phyloP scores from a whole-genome alignment of 352 stramenopile species.

The Blastocystis sp. region DNA sequence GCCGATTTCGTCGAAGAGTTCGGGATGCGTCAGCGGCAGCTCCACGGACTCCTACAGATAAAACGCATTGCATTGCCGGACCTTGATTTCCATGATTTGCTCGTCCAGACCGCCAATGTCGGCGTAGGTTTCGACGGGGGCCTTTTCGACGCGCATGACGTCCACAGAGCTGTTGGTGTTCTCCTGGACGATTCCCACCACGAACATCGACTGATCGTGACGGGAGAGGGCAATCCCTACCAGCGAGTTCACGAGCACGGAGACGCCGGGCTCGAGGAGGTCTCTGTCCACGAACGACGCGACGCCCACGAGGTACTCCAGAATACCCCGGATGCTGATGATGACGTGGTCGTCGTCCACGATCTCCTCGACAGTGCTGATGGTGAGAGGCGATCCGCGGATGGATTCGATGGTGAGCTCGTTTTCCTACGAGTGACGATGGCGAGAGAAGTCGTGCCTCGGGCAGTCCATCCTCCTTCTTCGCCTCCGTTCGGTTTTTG shows the following conservation, averaged over 20 bases:
- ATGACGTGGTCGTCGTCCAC: conserved; percentile 99
- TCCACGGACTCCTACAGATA: conserved; percentile 82
- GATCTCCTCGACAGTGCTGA: conserved; percentile 98
- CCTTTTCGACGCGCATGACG: conserved; percentile 99
- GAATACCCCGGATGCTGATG: conserved; percentile 91
- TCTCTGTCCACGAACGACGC: conserved; percentile 99
- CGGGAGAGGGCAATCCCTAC: conserved; percentile 8
- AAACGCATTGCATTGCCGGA: not conserved
- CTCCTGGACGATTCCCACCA: conserved; percentile 96
- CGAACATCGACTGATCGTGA: conserved; percentile 78
- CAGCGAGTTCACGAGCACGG: conserved; percentile 98
- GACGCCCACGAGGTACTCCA: conserved; percentile 99
- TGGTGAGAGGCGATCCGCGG: conserved; percentile 91
- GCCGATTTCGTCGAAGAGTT: conserved; percentile 98
- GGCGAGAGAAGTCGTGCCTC: conserved; percentile 2
- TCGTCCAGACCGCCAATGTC: conserved; percentile 98
- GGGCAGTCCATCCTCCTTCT: conserved; percentile 90
- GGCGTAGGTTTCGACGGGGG: conserved; percentile 95
- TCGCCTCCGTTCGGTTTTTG: conserved; percentile 98
- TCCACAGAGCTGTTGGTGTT: conserved; percentile 98
- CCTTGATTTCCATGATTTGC: conserved; percentile 90
- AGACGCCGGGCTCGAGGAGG: conserved; percentile 95
- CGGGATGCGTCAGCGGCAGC: conserved; percentile 94
- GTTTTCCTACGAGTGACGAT: conserved; percentile 84
- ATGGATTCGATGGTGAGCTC: conserved; percentile 97